Base-by-base conservation (phyloP, 139 green algal genomes). In the Coelastrella sp. region DNA sequence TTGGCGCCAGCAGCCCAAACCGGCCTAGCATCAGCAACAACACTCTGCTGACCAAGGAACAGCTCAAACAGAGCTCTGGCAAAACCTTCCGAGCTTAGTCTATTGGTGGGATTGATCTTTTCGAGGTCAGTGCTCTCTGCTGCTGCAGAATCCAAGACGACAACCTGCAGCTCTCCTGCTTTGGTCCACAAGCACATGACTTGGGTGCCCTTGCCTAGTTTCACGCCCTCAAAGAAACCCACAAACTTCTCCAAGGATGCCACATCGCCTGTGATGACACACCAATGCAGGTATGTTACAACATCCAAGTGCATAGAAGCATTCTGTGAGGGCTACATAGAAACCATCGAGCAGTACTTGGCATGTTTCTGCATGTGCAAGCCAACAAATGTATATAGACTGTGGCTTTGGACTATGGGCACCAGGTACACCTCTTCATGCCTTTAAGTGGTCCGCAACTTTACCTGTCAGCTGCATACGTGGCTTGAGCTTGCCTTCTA, bases 41-140 rank as follows among this genome's bases (percentile, higher is more conserved):
- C 86, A 5, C 83, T 75, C 30, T 35, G 67, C 13, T 66, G 73
- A 0, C 94, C 94, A 38, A 95, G 75, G 79, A 93, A 96, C 30
- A 95, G 62, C 91, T 97, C 94, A 69, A 96, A 96, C 69, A 98
- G 80, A 4, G 90, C 94, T 23, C 95, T 86, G 81, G 80, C 89
- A 17, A 98, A 86, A 15, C 84, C 86, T 3, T 90, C 30, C 4
- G 89, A 95, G 19, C 72, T n/a, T 27, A 82, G 38, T 30, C 69
- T 17, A 45, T 80, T 79, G 34, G 53, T 27, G 1, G 80, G 80
- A 2, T 66, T 48, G 17, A 79, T 72, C 25, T 40, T 78, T 41
- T 80, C 62, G 5, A 86, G 80, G 50, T 86, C n/a, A 34, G 34
- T 40, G 11, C 19, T 35, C 38, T 51, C 83, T 23, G 51, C 83